phyloP scores from a whole-genome alignment of 805 yeast species.

The Pichia manshurica region DNA sequence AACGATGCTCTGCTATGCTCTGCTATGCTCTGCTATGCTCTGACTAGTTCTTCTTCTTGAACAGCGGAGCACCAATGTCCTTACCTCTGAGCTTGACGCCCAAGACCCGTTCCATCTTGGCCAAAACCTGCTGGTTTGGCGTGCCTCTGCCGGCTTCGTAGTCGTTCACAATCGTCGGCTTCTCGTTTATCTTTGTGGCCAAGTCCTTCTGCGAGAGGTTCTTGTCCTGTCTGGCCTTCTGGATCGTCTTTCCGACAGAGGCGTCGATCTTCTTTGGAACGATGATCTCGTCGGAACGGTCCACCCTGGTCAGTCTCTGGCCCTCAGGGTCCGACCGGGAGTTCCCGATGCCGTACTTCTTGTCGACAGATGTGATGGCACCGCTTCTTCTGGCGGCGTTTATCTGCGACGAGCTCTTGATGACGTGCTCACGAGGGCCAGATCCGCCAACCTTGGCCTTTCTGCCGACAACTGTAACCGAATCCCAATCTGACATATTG shows the following conservation, averaged over 20 bases:
- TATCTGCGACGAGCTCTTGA: conserved; percentile 68
- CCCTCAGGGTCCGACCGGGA: conserved; percentile 75
- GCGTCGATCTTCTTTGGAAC: conserved; percentile 84
- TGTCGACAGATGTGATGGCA: conserved; percentile 81
- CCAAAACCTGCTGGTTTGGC: conserved; percentile 92
- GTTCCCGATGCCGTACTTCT: conserved; percentile 76
- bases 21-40: too few species aligned
- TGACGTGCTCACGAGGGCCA: conserved; percentile 82
- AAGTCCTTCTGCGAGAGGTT: conserved; percentile 90
- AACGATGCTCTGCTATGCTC: too few species aligned
- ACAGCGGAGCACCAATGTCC: conserved; percentile 85
- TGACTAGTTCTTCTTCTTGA: conserved; percentile 40
- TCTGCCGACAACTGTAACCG: conserved; percentile 81
- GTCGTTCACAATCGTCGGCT: conserved; percentile 91
- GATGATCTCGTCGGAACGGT: conserved; percentile 88
- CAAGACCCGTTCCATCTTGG: conserved; percentile 86
- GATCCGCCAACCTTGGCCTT: conserved; percentile 78
- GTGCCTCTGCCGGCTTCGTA: conserved; percentile 95
- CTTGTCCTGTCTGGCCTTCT: conserved; percentile 81
- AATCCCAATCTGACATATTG: conserved; percentile 78
- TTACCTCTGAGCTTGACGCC: conserved; percentile 96
- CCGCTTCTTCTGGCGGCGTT: conserved; percentile 96
- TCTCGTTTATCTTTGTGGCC: conserved; percentile 93
- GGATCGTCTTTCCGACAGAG: conserved; percentile 81
- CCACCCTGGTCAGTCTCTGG: conserved; percentile 88